These are phyloP conservation scores for Picea glauca DNA, from an alignment of 75 land plant genomes.

Conservation along the genomic window DNA sequence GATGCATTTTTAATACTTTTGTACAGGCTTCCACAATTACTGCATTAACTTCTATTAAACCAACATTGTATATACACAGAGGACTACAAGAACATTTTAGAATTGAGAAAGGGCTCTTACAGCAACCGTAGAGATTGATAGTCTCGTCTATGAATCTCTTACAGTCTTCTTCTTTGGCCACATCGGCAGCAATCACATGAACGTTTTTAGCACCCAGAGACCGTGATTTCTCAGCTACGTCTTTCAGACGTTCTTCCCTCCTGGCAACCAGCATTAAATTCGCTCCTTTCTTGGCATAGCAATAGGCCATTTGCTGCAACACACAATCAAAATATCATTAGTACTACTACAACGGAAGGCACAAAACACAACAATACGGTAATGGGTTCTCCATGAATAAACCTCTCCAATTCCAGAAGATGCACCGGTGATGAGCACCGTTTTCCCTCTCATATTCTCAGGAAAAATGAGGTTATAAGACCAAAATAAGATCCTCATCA, in stretches of 20 bases:
- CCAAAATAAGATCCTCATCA: slow-evolving; percentile 27
- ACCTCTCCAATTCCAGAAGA: slow-evolving; percentile 95
- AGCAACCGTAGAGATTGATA: slow-evolving; percentile 46
- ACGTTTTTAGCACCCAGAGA: slow-evolving; percentile 55
- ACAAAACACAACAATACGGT: background rate
- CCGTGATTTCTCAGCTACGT: slow-evolving; percentile 46
- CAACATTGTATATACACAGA: too few relatives aligned
- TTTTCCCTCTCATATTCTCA: slow-evolving; percentile 57
- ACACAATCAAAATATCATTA: background rate
- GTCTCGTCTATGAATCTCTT: slow-evolving; percentile 50
- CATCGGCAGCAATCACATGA: slow-evolving; percentile 51
- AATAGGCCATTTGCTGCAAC: slow-evolving; percentile 59
- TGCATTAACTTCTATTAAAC: too few relatives aligned
- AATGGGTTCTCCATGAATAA: background rate
- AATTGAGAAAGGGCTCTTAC: slow-evolving; percentile 23
- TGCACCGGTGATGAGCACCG: slow-evolving; percentile 71
- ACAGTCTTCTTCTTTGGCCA: slow-evolving; percentile 55
- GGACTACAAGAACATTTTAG: background rate
- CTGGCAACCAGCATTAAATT: slow-evolving; percentile 53
- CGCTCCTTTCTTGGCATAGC: slow-evolving; percentile 73
- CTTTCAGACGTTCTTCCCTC: slow-evolving; percentile 38
- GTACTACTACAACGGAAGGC: background rate
- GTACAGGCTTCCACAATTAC: background rate
- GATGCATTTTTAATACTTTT: background rate
- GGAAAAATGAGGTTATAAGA: slow-evolving; percentile 17